These are phyloP conservation scores for Magnaporthiopsis rhizophila DNA, from an alignment of 2,329 filamentous ascomycete genomes.

Conservation along the genomic window DNA sequence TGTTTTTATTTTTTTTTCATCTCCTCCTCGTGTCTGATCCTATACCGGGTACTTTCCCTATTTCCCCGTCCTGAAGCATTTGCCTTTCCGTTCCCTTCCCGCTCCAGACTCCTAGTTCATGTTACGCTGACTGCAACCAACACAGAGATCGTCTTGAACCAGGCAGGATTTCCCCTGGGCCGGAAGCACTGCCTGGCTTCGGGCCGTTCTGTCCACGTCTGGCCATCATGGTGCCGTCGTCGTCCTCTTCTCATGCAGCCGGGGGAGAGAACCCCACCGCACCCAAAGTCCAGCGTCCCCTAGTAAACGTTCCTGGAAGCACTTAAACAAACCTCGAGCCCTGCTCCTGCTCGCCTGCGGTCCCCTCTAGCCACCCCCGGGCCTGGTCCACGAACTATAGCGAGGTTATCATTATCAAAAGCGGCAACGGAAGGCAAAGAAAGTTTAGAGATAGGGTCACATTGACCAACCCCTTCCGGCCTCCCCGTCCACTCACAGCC, in stretches of 20 bases:
- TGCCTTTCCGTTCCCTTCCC: too few species aligned
- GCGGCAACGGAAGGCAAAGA: not conserved
- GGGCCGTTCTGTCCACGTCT: not conserved
- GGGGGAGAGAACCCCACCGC: not conserved
- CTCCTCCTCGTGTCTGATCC: too few species aligned
- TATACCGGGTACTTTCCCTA: too few species aligned
- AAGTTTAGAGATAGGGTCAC: not conserved
- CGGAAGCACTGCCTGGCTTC: not conserved
- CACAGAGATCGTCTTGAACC: too few species aligned
- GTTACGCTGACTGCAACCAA: too few species aligned
- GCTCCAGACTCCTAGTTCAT: too few species aligned
- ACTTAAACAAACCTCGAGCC: not conserved
- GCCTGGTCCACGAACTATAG: not conserved
- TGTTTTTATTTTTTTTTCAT: not conserved
- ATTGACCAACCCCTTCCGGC: not conserved
- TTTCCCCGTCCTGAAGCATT: too few species aligned
- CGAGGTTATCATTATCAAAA: not conserved
- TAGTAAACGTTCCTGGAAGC: not conserved
- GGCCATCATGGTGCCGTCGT: not conserved
- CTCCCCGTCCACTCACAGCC: not conserved
- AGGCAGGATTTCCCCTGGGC: not conserved
- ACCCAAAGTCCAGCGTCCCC: not conserved
- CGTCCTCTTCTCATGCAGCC: not conserved
- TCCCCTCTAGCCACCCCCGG: not conserved
- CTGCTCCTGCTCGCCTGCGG: not conserved